A percentile compares a stretch with the other conserved stretches of the same genome.
These are phyloP conservation scores for Mycena amicta DNA, from an alignment of 768 basidiomycete genomes.

Conservation along the genomic window DNA sequence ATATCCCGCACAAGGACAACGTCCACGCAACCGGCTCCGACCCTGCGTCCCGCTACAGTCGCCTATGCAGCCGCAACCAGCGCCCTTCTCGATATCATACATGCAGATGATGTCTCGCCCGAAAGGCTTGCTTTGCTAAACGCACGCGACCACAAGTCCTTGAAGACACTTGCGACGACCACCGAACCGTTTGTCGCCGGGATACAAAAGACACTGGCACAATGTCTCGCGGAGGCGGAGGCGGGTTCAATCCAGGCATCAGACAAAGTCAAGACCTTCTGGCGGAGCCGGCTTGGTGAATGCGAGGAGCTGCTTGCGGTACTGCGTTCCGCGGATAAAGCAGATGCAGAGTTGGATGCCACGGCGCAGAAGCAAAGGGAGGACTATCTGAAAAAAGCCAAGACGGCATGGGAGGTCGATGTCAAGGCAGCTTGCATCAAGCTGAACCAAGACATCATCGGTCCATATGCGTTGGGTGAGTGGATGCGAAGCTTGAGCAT, in stretches of 20 bases:
- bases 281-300: constrained; percentile 56
- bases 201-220: constrained; percentile 51
- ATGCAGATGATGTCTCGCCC: constrained; percentile 66
- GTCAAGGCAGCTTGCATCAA: constrained; percentile 48
- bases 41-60: constrained; percentile 79
- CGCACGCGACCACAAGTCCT: constrained; percentile 56
- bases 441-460: constrained; percentile 60
- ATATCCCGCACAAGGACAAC: constrained; percentile 70
- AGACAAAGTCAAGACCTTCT: constrained; percentile 63
- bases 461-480: constrained; percentile 68
- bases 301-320: constrained; percentile 48
- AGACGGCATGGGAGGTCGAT: constrained; percentile 52
- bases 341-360: constrained; percentile 39
- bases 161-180: constrained; percentile 49
- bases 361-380: constrained; percentile 43
- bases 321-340: constrained; percentile 46
- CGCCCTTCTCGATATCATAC: constrained; percentile 58
- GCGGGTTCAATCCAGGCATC: constrained; percentile 52
- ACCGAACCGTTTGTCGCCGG: constrained; percentile 45
- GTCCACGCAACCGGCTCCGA: constrained; percentile 72
- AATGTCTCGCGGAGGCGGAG: constrained; percentile 56
- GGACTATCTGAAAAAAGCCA: constrained; percentile 50
- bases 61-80: constrained; percentile 59
- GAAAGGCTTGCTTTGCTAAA: constrained; percentile 59
- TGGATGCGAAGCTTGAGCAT: not conserved